A percentile compares a stretch with the other conserved stretches of the same genome.
phyloP scores from a whole-genome alignment of 169 alveolate genomes.

The Plasmodium knowlesi region DNA sequence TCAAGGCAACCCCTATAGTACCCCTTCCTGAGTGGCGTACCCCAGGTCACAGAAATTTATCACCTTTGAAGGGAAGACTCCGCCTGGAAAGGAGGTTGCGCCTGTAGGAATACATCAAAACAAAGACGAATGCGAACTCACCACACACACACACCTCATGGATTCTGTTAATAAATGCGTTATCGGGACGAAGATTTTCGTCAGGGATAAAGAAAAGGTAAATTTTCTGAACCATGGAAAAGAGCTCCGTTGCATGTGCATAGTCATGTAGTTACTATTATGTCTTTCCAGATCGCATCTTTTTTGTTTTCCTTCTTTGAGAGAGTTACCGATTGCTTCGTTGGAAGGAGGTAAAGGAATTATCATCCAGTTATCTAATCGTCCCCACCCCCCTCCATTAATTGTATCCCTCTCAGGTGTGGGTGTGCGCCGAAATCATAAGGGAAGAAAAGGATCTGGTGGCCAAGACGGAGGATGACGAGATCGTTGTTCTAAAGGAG shows the following conservation, averaged over 20 bases:
- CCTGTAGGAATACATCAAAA: background rate
- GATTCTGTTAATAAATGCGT: constrained; percentile 41
- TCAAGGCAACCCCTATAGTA: background rate
- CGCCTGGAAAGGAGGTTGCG: background rate
- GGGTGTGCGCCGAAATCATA: constrained; percentile 69
- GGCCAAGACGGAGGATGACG: constrained; percentile 69
- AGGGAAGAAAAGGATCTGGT: constrained; percentile 39
- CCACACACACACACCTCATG: background rate
- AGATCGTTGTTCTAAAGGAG: constrained; percentile 30
- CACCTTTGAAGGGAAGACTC: background rate
- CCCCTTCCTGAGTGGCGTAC: background rate
- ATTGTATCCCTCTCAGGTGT: constrained; percentile 13
- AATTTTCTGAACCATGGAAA: background rate
- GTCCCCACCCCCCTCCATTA: background rate
- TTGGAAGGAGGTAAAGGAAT: background rate
- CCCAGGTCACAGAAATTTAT: background rate
- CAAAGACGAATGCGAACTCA: background rate
- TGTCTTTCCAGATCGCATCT: background rate
- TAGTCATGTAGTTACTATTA: background rate
- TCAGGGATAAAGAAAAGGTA: constrained; percentile 57
- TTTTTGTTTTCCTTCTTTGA: background rate
- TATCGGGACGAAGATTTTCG: constrained; percentile 49
- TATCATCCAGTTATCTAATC: background rate
- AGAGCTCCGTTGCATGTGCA: background rate
- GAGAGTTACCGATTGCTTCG: background rate